Base-by-base conservation (phyloP, 2,329 filamentous ascomycete species). In the Cytospora paraplurivora region DNA sequence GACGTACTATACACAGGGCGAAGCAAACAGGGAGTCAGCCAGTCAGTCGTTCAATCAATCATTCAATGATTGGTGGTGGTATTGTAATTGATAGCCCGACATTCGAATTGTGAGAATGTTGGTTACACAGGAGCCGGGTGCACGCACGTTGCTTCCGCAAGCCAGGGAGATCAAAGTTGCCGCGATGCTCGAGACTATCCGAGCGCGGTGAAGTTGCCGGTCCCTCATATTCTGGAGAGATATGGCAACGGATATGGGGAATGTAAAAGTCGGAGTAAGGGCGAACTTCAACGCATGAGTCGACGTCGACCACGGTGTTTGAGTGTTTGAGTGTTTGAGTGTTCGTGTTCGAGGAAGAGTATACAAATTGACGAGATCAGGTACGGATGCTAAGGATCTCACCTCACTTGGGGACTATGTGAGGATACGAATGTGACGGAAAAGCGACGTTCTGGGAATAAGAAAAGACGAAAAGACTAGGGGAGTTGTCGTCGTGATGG, bases 111-210 rank as follows among this genome's bases (percentile, higher is more conserved):
- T 15, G 47, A 21, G 34, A 53, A n/a, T 11, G 37, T 27, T 12
- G 21, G 55, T 35, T 38, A 41, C 34, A 49, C 32, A 11, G 41
- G 44, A 34, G 6, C 32, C 34, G 56, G 50, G 58, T 33, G 56
- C 49, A 77, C 87, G 72, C 78, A 96, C 93, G 76, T 97, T 97
- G 67, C 93, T 96, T 66, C 95, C 95, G 75, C 93, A 97, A 66
- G 93, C 92, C 64, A 98, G 82, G 17, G 93, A 88, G 67, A 97
- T 92, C 67, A 87, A 75, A 17, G 93, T 97, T 34, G 92, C 93
- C 56, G 93, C 93, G 63, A 93, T 80, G 70, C 93, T 94, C 68
- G 94, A 93, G 62, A 95, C 77, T 60, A 96, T 81, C 69, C 93
- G 90, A 67, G 87, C 88, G 71, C 82, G 85, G 68, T 83, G 80